These are phyloP conservation scores for Teunomyces cretensis DNA, from an alignment of 805 yeast species.

Conservation along the genomic window DNA sequence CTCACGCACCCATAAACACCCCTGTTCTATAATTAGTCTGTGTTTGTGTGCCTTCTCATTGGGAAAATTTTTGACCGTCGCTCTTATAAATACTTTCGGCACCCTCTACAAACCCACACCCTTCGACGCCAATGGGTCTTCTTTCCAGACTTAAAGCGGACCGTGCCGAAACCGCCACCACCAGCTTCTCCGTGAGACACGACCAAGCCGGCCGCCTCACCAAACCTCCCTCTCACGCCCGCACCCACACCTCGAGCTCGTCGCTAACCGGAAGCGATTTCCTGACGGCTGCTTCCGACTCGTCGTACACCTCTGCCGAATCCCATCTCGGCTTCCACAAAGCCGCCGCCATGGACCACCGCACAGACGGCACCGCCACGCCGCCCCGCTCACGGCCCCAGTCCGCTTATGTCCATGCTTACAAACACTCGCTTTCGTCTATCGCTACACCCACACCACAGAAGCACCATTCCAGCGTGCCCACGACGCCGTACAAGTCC, in stretches of 20 bases:
- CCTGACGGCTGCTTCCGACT: slow-evolving; percentile 30
- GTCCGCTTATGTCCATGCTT: background rate
- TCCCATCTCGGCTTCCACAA: slow-evolving; percentile 9
- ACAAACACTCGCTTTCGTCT: background rate
- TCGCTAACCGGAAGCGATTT: slow-evolving; percentile 33
- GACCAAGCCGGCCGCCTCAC: too few species aligned
- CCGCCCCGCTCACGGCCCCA: too few species aligned
- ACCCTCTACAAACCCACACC: background rate
- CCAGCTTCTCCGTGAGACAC: too few species aligned
- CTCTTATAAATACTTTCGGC: background rate
- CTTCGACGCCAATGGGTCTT: slow-evolving; percentile 19
- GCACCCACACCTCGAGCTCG: slow-evolving; percentile 12
- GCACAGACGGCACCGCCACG: too few species aligned
- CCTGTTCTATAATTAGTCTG: background rate
- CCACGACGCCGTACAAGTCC: background rate
- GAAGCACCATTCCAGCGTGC: background rate
- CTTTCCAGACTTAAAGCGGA: slow-evolving; percentile 18
- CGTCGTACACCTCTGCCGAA: slow-evolving; percentile 30
- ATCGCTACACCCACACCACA: background rate
- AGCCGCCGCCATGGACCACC: too few species aligned
- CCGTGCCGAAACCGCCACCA: background rate
- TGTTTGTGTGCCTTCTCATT: background rate
- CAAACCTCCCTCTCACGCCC: slow-evolving; percentile 13
- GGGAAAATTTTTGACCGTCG: background rate
- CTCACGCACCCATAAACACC: background rate